Conservation (phyloP, 2,329 filamentous ascomycete species). For the Colletotrichum sp. region DNA sequence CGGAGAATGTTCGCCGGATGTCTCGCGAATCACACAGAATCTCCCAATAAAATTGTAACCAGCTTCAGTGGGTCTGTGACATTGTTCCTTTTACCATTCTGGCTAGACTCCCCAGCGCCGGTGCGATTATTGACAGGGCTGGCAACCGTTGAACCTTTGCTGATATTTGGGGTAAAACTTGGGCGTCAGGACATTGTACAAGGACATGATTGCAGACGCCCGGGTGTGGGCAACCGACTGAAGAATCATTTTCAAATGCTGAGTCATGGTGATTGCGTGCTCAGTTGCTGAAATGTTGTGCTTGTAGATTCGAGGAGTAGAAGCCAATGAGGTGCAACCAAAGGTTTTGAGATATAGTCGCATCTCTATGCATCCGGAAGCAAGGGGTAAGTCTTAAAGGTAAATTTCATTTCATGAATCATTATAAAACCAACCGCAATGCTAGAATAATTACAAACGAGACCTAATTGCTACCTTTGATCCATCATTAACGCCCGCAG, state of each 20-base stretch:
- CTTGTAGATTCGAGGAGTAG: neutral
- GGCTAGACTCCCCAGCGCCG: conserved; percentile 47
- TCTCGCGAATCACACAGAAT: no score
- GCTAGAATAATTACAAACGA: neutral
- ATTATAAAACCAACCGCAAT: neutral
- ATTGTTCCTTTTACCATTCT: conserved; percentile 44
- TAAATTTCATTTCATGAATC: neutral
- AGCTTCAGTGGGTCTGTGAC: conserved; percentile 48
- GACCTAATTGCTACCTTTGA: neutral
- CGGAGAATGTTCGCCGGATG: conserved; percentile 43
- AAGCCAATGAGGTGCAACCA: neutral
- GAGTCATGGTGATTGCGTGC: neutral
- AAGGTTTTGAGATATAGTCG: neutral
- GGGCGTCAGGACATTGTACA: conserved; percentile 37
- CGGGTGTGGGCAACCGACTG: conserved; percentile 36
- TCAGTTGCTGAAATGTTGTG: neutral
- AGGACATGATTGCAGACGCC: conserved; percentile 32
- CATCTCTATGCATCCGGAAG: no score
- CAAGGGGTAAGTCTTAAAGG: no score
- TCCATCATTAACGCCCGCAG: neutral
- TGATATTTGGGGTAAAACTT: conserved; percentile 47
- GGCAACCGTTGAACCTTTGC: conserved; percentile 44
- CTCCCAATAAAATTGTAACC: no score
- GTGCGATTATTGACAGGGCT: conserved; percentile 46
- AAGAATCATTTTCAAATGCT: conserved; percentile 38